These are phyloP conservation scores for Trypanosoma lewisi DNA, from an alignment of 208 protist genomes.

Conservation along the genomic window DNA sequence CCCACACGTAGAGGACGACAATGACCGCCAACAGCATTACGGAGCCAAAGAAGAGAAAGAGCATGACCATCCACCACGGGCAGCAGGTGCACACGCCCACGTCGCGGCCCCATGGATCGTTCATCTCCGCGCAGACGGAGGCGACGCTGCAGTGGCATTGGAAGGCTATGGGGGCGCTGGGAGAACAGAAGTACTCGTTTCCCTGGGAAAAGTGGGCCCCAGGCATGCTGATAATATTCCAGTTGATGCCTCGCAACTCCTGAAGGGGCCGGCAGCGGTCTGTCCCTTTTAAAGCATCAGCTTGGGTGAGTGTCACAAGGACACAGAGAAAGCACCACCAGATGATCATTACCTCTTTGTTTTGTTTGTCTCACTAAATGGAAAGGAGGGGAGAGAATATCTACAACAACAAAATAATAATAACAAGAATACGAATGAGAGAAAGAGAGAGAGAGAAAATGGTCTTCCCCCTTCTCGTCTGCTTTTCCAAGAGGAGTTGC, in stretches of 20 bases:
- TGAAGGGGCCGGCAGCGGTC: neutral
- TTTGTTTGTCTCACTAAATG: neutral
- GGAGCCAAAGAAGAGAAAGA: slow-evolving; percentile 31
- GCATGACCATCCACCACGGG: slow-evolving; percentile 44
- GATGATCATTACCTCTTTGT: neutral
- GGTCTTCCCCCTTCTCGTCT: no score
- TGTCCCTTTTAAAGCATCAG: neutral
- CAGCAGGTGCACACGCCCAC: slow-evolving; percentile 72
- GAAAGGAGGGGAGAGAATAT: no score
- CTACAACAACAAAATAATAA: no score
- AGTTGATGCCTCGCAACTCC: slow-evolving; percentile 17
- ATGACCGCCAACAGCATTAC: slow-evolving; percentile 24
- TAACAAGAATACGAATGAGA: no score
- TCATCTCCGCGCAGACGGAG: slow-evolving; percentile 7
- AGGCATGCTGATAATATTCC: neutral
- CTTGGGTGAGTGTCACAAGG: slow-evolving; percentile 26
- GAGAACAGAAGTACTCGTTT: slow-evolving; percentile 31
- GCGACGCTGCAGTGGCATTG: slow-evolving; percentile 21
- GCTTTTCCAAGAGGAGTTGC: no score
- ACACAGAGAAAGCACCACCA: neutral
- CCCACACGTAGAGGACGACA: slow-evolving; percentile 30
- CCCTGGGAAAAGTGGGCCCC: neutral
- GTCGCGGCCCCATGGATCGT: slow-evolving; percentile 39
- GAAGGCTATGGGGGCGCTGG: slow-evolving; percentile 16
- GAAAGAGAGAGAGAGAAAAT: no score